Evolutionary conservation across 1,139 yeast genomes (phyloP).

Genomic region (Sugiyamaella paludigena): DNA sequence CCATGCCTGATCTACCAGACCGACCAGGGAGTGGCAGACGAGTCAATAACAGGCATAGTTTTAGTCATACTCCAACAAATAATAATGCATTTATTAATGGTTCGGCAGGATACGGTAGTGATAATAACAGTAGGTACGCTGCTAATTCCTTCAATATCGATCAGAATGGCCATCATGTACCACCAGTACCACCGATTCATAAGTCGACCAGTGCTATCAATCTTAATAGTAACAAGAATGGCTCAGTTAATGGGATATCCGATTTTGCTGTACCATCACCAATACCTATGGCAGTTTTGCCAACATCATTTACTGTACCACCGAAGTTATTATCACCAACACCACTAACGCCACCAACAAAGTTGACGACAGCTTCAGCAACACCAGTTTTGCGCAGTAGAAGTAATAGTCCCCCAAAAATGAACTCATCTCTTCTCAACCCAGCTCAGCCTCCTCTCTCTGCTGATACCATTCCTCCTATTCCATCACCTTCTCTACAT

Average conservation of each 20-base stretch:
- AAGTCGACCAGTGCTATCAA: background rate
- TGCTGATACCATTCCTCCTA: too few relatives aligned
- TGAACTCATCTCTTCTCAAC: too few relatives aligned
- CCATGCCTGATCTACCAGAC: slow-evolving; percentile 9
- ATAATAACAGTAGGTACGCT: background rate
- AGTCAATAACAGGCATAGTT: background rate
- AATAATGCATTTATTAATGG: too few relatives aligned
- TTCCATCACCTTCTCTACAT: too few relatives aligned
- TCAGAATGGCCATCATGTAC: slow-evolving; percentile 1
- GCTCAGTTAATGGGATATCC: background rate
- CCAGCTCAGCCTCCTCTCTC: too few relatives aligned
- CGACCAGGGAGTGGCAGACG: slow-evolving; percentile 1
- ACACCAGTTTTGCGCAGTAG: background rate
- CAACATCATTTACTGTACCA: too few relatives aligned
- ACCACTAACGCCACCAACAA: slow-evolving; percentile 4
- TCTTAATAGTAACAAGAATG: background rate
- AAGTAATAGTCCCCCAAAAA: too few relatives aligned
- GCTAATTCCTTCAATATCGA: too few relatives aligned
- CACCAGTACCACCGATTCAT: slow-evolving; percentile 8
- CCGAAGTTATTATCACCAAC: background rate
- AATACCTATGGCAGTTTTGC: too few relatives aligned
- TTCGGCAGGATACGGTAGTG: too few relatives aligned
- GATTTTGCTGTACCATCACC: background rate
- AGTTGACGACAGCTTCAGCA: background rate
- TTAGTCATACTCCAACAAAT: background rate